Base-by-base conservation (phyloP, 208 protist genomes). In the Kentomonas sorsogonicus region DNA sequence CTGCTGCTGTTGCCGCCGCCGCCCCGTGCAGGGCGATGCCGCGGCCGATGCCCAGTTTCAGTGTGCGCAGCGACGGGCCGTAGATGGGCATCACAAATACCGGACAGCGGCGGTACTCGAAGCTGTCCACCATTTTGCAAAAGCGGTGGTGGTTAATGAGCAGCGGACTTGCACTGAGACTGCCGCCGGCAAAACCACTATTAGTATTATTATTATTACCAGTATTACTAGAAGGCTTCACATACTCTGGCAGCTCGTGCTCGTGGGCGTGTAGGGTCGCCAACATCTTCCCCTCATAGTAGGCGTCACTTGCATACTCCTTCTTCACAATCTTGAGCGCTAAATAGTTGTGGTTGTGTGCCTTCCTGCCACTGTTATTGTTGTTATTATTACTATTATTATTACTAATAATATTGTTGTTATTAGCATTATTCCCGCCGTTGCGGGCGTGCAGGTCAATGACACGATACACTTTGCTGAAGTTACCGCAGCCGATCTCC, bases 31-130 rank as follows among this genome's bases (percentile, higher is more conserved):
- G n/a, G n/a, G n/a, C n/a, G n/a, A n/a, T n/a, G 20, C 83, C 85
- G 6, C 68, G 60, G 18, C 58, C 53, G 38, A 89, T 65, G 26
- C 89, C 89, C n/a, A 95, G 73, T 25, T 69, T 66, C 16, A 83
- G 69, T 15, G 53, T 69, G 36, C 82, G 85, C 40, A 95, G 72
- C 10, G 85, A 79, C 9, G 76, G 66, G 15, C 89, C 89, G 57
- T 90, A 74, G 29, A 93, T 67, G 2, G 77, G 69, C 80, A 95
- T 88, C 22, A 93, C 84, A 44, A 95, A 87, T 20, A 91, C 76
- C 16, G 79, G 81, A 31, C 64, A 84, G 10, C 77, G 62, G 31
- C 72, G 73, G 63, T 60, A 92, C n/a, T 81, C 77, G 54, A 95
- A 95, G 34, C 69, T 83, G 27, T 89, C 83, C 40, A 79, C 57